Evolutionary conservation across 306 rosid species (phyloP).

Genomic region (Cucurbita maxima): DNA sequence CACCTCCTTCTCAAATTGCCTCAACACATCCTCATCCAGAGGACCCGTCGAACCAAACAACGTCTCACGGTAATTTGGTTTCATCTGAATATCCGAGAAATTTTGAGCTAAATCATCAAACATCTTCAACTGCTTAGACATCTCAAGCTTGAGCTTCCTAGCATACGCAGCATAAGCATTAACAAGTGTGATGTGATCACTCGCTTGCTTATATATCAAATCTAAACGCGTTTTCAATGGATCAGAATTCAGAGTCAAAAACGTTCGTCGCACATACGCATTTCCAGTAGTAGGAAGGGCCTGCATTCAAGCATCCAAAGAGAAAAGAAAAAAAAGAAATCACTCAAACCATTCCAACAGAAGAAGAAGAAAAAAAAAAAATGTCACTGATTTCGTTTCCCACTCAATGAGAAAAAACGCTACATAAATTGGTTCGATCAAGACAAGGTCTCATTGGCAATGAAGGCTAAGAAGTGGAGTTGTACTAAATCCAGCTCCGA

Average conservation of each 20-base stretch:
- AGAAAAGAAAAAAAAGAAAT: neutral
- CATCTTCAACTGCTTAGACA: conserved; percentile 67
- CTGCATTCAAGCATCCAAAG: conserved; percentile 23
- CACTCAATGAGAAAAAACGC: neutral
- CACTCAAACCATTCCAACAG: neutral
- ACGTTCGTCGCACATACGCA: conserved; percentile 70
- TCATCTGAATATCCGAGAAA: conserved; percentile 49
- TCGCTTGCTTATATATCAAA: conserved; percentile 88
- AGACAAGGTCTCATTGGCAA: neutral
- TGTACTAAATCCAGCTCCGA: neutral
- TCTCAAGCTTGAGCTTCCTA: conserved; percentile 97
- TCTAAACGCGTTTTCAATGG: conserved; percentile 73
- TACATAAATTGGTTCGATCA: neutral
- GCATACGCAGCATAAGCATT: conserved; percentile 97
- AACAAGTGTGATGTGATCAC: conserved; percentile 78
- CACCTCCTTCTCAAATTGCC: conserved; percentile 97
- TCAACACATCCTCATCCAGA: conserved; percentile 69
- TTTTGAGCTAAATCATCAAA: conserved; percentile 75
- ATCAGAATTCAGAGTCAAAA: conserved; percentile 87
- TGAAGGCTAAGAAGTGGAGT: neutral
- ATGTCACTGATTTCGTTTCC: neutral
- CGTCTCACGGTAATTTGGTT: conserved; percentile 37
- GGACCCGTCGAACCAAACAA: conserved; percentile 72
- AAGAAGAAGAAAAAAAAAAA: neutral
- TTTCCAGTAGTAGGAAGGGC: conserved; percentile 70